Evolutionary conservation across 106 monocot species (phyloP).

Genomic region (Gastrodia elata): DNA sequence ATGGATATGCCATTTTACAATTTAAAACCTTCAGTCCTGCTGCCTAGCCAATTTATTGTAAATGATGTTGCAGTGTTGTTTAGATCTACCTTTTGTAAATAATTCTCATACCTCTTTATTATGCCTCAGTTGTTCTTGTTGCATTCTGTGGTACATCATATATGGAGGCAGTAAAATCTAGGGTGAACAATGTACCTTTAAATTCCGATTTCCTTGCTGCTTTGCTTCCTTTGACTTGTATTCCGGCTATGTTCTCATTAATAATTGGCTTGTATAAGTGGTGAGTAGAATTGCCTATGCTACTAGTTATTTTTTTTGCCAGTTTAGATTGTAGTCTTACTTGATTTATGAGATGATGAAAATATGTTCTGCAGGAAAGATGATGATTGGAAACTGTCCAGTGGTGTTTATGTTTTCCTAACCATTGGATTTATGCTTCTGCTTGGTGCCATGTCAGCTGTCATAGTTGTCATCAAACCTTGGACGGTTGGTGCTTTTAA

Average conservation of each 20-base stretch:
- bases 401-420: constrained; percentile 78
- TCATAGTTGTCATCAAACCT: constrained; percentile 65
- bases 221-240: constrained; percentile 80
- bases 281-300: constrained; percentile 25
- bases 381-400: constrained; percentile 91
- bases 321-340: neutral
- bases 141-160: constrained; percentile 89
- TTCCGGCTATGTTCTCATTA: constrained; percentile 75
- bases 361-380: constrained; percentile 71
- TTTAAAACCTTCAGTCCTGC: neutral
- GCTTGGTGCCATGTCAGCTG: constrained; percentile 73
- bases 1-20: neutral
- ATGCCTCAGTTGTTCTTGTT: constrained; percentile 74
- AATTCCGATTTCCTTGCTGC: constrained; percentile 94
- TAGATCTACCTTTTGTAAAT: neutral
- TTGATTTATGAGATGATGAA: neutral
- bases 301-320: neutral
- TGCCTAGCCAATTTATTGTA: neutral
- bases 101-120: constrained; percentile 4
- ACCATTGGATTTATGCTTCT: constrained; percentile 71
- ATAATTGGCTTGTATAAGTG: constrained; percentile 91
- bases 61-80: neutral
- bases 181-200: constrained; percentile 54
- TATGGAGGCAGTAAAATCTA: constrained; percentile 68
- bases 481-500: constrained; percentile 70